Conservation (phyloP, 2,329 filamentous ascomycete species). For the Didymella sp. region DNA sequence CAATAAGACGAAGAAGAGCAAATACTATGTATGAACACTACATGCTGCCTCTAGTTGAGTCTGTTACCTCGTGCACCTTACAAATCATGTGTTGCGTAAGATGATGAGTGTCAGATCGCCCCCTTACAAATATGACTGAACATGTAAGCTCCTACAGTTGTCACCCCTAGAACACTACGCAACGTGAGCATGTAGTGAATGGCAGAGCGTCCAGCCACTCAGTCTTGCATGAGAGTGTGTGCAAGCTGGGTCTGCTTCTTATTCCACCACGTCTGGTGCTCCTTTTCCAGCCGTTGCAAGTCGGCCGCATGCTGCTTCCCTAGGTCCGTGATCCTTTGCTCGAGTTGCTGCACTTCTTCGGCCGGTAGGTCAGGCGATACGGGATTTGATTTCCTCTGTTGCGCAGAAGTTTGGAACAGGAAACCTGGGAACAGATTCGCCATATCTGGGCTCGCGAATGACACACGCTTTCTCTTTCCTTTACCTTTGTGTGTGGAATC, state of each 20-base stretch:
- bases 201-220: constrained; percentile 4
- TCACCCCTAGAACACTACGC: background rate
- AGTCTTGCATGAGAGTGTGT: constrained; percentile 25
- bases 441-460: constrained; percentile 21
- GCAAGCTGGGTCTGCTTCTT: constrained; percentile 34
- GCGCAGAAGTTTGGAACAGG: constrained; percentile 23
- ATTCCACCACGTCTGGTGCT: constrained; percentile 34
- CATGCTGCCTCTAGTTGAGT: background rate
- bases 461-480: constrained; percentile 33
- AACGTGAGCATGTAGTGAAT: background rate
- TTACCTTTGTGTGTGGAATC: background rate
- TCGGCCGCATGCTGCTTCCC: constrained; percentile 32
- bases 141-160: background rate
- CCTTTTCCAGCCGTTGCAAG: constrained; percentile 30
- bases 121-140: background rate
- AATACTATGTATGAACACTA: background rate
- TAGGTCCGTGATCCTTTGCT: constrained; percentile 24
- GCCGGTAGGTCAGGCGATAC: constrained; percentile 20
- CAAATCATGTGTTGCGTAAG: background rate
- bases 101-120: background rate
- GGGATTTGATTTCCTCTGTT: constrained; percentile 8
- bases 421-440: constrained; percentile 26
- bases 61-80: background rate
- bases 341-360: constrained; percentile 24
- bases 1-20: background rate